A percentile compares a stretch with the other conserved stretches of the same genome.
phyloP scores from a whole-genome alignment of 169 alveolate genomes.

The Cryptosporidium parvum region DNA sequence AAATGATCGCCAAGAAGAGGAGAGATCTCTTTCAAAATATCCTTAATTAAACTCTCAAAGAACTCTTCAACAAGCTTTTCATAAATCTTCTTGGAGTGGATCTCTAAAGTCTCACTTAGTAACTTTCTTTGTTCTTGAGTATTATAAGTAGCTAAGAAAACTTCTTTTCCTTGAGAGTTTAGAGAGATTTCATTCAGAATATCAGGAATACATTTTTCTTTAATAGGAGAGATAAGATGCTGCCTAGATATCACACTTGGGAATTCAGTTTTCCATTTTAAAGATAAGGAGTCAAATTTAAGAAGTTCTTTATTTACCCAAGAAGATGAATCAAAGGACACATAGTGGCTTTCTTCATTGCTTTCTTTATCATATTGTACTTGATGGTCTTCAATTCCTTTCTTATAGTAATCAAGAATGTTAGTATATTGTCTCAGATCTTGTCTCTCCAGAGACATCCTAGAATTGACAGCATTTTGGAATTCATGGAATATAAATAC shows the following conservation, averaged over 20 bases:
- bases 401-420: conserved; percentile 12
- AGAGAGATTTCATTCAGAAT: background rate
- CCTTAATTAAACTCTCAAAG: conserved; percentile 45
- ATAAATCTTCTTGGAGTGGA: conserved; percentile 39
- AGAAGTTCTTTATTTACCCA: conserved; percentile 39
- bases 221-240: background rate
- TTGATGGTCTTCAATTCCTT: conserved; percentile 11
- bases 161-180: background rate
- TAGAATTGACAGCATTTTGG: conserved; percentile 8
- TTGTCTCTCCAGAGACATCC: conserved; percentile 55
- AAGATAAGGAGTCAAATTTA: conserved; percentile 29
- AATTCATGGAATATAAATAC: conserved; percentile 34
- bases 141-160: conserved; percentile 23
- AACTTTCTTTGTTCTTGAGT: conserved; percentile 45
- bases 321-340: conserved; percentile 14
- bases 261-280: conserved; percentile 61
- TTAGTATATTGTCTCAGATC: conserved; percentile 12
- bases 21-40: conserved; percentile 45
- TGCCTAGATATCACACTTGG: conserved; percentile 17
- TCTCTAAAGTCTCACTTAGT: conserved; percentile 46
- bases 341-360: background rate
- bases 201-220: conserved; percentile 37
- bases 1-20: background rate
- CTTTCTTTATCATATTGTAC: background rate
- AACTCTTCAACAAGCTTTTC: conserved; percentile 61